phyloP scores from a whole-genome alignment of 495 filamentous ascomycete genomes.

The Acidiella bohemica region DNA sequence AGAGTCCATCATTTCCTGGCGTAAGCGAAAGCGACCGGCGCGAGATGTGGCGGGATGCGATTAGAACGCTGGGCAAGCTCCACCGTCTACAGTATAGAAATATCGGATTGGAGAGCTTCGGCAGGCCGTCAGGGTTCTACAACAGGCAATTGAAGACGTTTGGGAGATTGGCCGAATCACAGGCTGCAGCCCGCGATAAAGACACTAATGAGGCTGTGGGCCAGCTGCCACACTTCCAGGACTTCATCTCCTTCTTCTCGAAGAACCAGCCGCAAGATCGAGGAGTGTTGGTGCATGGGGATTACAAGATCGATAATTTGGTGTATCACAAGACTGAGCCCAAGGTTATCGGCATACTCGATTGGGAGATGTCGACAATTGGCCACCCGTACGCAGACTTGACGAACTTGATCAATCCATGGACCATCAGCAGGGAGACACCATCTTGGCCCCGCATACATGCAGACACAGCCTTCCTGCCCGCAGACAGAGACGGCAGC shows the following conservation, averaged over 20 bases:
- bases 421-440: conserved; percentile 23
- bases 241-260: conserved; percentile 63
- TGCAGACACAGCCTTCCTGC: conserved; percentile 37
- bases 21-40: conserved; percentile 54
- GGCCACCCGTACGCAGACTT: conserved; percentile 86
- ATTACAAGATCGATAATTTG: conserved; percentile 96
- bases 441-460: conserved; percentile 21
- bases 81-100: conserved; percentile 56
- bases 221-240: conserved; percentile 64
- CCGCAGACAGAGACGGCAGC: conserved; percentile 29
- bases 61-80: conserved; percentile 67
- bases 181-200: conserved; percentile 60
- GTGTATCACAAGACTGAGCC: conserved; percentile 84
- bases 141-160: conserved; percentile 74
- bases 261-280: conserved; percentile 61
- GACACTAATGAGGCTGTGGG: conserved; percentile 66
- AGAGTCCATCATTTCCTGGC: conserved; percentile 67
- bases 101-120: conserved; percentile 57
- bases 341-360: conserved; percentile 78
- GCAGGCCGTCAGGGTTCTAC: conserved; percentile 68
- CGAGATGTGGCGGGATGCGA: conserved; percentile 74
- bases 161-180: conserved; percentile 56
- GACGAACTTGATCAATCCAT: conserved; percentile 63
- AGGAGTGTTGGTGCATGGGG: conserved; percentile 75
- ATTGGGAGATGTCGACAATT: conserved; percentile 62